Evolutionary conservation across 2,329 filamentous ascomycete species (phyloP).

Genomic region (Aspergillus unguis): DNA sequence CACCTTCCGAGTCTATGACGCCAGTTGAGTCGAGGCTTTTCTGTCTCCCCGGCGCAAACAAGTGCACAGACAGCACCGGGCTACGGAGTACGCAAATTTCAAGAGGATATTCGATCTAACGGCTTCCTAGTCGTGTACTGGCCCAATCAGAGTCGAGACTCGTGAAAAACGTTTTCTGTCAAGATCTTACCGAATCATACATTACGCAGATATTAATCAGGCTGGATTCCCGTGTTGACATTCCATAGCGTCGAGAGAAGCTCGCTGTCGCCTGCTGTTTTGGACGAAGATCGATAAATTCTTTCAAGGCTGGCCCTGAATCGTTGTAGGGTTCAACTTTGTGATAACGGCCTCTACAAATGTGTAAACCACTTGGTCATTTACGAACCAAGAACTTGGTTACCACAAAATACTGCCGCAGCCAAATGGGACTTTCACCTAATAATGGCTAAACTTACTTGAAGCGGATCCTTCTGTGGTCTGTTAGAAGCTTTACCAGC

Average conservation of each 20-base stretch:
- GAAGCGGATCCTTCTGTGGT: background rate
- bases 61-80: conserved; percentile 18
- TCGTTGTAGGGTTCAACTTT: background rate
- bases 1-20: conserved; percentile 2
- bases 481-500: conserved; percentile 1
- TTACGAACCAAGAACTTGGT: background rate
- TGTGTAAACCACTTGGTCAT: background rate
- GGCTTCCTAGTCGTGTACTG: conserved; percentile 15
- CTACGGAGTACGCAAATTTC: background rate
- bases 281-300: background rate
- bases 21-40: conserved; percentile 1
- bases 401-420: background rate
- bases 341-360: background rate
- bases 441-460: background rate
- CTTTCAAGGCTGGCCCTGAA: background rate
- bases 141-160: conserved; percentile 17
- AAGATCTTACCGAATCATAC: conserved; percentile 14
- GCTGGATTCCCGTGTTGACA: conserved; percentile 4
- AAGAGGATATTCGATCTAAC: conserved; percentile 18
- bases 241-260: background rate
- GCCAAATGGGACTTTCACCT: background rate
- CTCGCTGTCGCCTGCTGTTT: background rate
- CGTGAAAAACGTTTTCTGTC: conserved; percentile 17
- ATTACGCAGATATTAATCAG: conserved; percentile 4
- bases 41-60: conserved; percentile 1